A percentile compares a stretch with the other conserved stretches of the same genome.
These are phyloP conservation scores for Pestalotiopsis fici DNA, from an alignment of 2,329 filamentous ascomycete species.

Conservation along the genomic window DNA sequence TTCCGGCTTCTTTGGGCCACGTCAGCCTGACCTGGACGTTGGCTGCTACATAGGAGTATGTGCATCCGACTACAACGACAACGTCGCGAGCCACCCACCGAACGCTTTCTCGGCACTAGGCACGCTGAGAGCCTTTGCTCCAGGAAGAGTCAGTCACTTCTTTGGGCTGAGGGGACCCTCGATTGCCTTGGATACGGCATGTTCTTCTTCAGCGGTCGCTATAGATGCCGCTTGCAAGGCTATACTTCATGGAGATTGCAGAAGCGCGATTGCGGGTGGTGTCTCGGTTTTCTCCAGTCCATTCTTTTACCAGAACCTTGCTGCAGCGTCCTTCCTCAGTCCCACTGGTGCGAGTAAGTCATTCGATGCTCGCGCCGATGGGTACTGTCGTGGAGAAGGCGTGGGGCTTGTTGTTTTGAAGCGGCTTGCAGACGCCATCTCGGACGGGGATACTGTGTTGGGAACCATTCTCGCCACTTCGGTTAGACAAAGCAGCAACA, in stretches of 20 bases:
- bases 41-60: constrained; percentile 17
- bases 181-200: constrained; percentile 30
- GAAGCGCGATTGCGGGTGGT: constrained; percentile 65
- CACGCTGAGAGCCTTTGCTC: constrained; percentile 21
- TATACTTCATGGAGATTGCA: constrained; percentile 61
- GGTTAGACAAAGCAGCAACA: constrained; percentile 62
- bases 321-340: constrained; percentile 63
- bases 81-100: constrained; percentile 35
- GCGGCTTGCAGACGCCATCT: constrained; percentile 17
- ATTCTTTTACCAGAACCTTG: constrained; percentile 62
- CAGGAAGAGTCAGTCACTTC: constrained; percentile 36
- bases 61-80: constrained; percentile 60
- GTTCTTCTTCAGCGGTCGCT: constrained; percentile 24
- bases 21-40: constrained; percentile 14
- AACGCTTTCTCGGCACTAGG: constrained; percentile 26
- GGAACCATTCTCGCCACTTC: constrained; percentile 54
- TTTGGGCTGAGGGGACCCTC: constrained; percentile 32
- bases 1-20: constrained; percentile 40
- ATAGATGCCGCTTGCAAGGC: constrained; percentile 50
- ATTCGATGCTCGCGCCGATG: constrained; percentile 45
- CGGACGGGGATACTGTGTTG: constrained; percentile 36
- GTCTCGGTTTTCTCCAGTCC: constrained; percentile 65
- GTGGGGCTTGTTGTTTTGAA: constrained; percentile 20
- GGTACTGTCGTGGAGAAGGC: constrained; percentile 37
- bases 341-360: constrained; percentile 42